These are phyloP conservation scores for Acanthochlamys bracteata DNA, from an alignment of 106 monocot species.

Conservation along the genomic window DNA sequence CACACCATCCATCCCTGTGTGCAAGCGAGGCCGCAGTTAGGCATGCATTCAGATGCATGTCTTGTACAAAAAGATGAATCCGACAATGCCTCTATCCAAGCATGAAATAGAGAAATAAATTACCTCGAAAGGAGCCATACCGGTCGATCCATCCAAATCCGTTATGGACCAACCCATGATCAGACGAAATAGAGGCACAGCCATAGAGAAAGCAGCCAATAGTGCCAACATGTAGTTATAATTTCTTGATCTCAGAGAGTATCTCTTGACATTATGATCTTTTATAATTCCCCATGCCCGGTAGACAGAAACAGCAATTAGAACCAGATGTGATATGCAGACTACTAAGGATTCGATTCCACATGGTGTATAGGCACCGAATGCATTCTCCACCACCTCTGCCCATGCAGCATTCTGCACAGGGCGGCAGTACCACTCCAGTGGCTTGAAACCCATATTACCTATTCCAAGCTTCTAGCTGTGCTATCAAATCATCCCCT, in stretches of 20 bases:
- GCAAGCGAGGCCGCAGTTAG: too few species aligned
- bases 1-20: too few species aligned
- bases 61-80: too few species aligned
- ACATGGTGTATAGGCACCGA: conserved; percentile 89
- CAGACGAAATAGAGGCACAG: conserved; percentile 48
- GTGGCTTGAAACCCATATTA: conserved; percentile 57
- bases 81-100: too few species aligned
- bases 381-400: conserved; percentile 53
- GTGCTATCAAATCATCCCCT: too few species aligned
- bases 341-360: conserved; percentile 61
- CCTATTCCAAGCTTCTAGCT: too few species aligned
- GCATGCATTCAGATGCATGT: too few species aligned
- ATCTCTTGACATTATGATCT: conserved; percentile 43
- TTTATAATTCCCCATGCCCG: conserved; percentile 61
- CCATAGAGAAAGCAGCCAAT: conserved; percentile 41
- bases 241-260: conserved; percentile 27
- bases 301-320: conserved; percentile 48
- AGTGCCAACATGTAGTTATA: conserved; percentile 63
- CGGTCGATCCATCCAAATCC: conserved; percentile 58
- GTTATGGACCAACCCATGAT: conserved; percentile 46
- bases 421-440: conserved; percentile 88
- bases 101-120: conserved; percentile 1
- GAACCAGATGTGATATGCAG: conserved; percentile 63
- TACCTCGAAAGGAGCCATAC: conserved; percentile 88
- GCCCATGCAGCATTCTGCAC: conserved; percentile 55